Evolutionary conservation across 495 filamentous ascomycete species (phyloP), one percentile per base, ranked within the genome.

Genomic region (Achaetomiella virescens): DNA sequence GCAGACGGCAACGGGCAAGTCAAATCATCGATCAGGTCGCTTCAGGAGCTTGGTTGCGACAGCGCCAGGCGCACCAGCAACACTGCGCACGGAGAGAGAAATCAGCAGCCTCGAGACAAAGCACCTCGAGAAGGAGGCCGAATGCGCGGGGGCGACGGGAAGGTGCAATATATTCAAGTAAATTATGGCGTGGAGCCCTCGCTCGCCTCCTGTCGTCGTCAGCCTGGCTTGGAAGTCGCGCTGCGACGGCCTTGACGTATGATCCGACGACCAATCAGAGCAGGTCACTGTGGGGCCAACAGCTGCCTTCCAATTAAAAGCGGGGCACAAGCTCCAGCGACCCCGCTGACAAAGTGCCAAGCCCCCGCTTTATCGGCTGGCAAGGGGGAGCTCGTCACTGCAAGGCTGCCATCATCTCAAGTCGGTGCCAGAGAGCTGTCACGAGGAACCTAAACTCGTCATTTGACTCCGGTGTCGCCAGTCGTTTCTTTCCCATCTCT

Each of bases 191-290:
- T 51, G 46, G 57, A 51, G 29, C 42, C 24, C 37, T 11, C 41
- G 57, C 57, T 60, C 52, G 41, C 52, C 59, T 53, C 55, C 49
- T 45, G 38, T 56, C 55, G 61, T 64, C 61, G 61, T 64, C 61
- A 64, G 55, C 61, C 50, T 45, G 51, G 55, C 55, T 46, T 52
- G 51, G 55, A 54, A 55, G 60, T 50, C 46, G 49, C 58, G 20
- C 33, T 37, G 40, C n/a, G 44, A 40, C 51, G 36, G 27, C 17
- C n/a, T 52, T 53, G 42, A 18, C 31, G 11, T 7, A 36, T 14
- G 11, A 31, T 15, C 31, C 11, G 11, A 0, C 46, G 8, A 17
- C 57, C 57, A 59, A 59, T 59, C 44, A 59, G 10, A 10, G 33
- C 40, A 33, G 40, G 20, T 27, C 37, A 15, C 12, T 21, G 35